phyloP scores from a whole-genome alignment of 208 protist species.

The Naegleria gruberi region DNA sequence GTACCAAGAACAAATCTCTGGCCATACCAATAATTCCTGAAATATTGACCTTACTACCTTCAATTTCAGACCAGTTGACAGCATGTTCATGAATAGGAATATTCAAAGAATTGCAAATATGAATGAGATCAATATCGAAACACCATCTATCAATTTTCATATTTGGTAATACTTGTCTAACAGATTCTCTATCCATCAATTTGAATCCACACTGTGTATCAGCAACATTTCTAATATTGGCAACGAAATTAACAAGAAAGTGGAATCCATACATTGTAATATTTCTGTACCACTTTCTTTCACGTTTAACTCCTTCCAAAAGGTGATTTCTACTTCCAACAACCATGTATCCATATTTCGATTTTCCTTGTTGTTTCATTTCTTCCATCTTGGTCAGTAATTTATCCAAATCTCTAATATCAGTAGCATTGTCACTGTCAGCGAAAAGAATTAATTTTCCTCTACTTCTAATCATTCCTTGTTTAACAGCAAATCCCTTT shows the following conservation, averaged over 20 bases:
- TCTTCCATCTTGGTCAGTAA: not conserved
- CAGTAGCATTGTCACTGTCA: slow-evolving; percentile 62
- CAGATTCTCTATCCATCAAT: slow-evolving; percentile 49
- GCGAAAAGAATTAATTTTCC: slow-evolving; percentile 53
- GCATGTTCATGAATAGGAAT: slow-evolving; percentile 50
- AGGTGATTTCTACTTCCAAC: slow-evolving; percentile 19
- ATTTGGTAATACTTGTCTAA: slow-evolving; percentile 36
- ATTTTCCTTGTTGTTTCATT: not conserved
- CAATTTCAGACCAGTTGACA: slow-evolving; percentile 64
- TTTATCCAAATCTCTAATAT: slow-evolving; percentile 43
- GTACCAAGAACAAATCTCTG: not conserved
- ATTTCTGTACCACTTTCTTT: slow-evolving; percentile 31
- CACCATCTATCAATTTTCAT: slow-evolving; percentile 53
- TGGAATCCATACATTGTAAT: slow-evolving; percentile 57
- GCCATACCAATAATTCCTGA: not conserved
- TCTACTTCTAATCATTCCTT: slow-evolving; percentile 46
- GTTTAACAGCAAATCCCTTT: slow-evolving; percentile 52
- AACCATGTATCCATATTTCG: not conserved
- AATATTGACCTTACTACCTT: slow-evolving; percentile 50
- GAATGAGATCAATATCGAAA: slow-evolving; percentile 64
- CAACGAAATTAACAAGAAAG: slow-evolving; percentile 43
- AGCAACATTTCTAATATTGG: slow-evolving; percentile 39
- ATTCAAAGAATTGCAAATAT: slow-evolving; percentile 43
- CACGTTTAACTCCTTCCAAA: not conserved
- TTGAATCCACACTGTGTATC: slow-evolving; percentile 75